phyloP scores from a whole-genome alignment of 1,284 basidiomycete genomes.

The Singerocomus inundabilis region DNA sequence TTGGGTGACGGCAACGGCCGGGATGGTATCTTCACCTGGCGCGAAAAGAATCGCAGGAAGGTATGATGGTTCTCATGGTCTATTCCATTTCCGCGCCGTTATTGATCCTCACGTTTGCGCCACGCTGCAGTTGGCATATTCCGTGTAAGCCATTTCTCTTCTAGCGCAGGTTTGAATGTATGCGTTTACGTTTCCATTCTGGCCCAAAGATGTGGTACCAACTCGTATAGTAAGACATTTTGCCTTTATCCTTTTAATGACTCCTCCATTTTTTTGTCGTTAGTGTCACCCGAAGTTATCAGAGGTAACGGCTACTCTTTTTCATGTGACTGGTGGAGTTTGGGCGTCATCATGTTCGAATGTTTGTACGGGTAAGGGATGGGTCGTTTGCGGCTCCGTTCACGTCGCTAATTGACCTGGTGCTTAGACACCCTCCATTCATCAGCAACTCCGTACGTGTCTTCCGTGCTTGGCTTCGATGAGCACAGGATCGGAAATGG shows the following conservation, averaged over 20 bases:
- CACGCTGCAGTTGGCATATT: slow-evolving; percentile 77
- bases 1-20: slow-evolving; percentile 77
- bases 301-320: slow-evolving; percentile 91
- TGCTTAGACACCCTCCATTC: slow-evolving; percentile 83
- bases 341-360: slow-evolving; percentile 92
- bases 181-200: slow-evolving; percentile 28
- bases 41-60: slow-evolving; percentile 90
- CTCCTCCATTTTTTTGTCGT: slow-evolving; percentile 29
- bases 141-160: slow-evolving; percentile 66
- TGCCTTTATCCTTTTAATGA: slow-evolving; percentile 26
- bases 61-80: slow-evolving; percentile 39
- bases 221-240: slow-evolving; percentile 79
- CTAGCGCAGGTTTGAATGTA: slow-evolving; percentile 16
- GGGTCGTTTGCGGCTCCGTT: slow-evolving; percentile 26
- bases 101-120: slow-evolving; percentile 16
- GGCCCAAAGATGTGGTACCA: slow-evolving; percentile 71
- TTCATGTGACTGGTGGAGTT: slow-evolving; percentile 97
- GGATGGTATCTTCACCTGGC: slow-evolving; percentile 86
- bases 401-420: slow-evolving; percentile 27
- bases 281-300: slow-evolving; percentile 95
- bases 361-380: slow-evolving; percentile 78
- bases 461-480: slow-evolving; percentile 7
- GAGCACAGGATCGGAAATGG: slow-evolving; percentile 21
- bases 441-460: slow-evolving; percentile 81
- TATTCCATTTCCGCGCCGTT: slow-evolving; percentile 26